Percentiles rank a stretch among this genome's conserved stretches.
Conservation (phyloP, 257 asterid species). For the Przewalskia tangutica region DNA sequence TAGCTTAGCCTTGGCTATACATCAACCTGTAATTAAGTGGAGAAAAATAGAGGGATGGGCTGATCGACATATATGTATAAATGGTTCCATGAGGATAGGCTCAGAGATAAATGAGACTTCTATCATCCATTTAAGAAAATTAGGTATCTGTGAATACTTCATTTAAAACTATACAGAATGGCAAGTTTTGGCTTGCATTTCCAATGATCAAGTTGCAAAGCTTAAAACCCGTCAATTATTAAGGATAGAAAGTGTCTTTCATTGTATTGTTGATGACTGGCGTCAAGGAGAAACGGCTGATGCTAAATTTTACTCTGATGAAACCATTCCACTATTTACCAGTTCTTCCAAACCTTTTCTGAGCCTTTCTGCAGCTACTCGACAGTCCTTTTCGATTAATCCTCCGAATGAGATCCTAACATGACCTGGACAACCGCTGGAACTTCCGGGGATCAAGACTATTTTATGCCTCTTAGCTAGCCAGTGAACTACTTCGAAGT, state of each 20-base stretch:
- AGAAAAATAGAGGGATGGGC: neutral
- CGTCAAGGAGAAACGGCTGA: neutral
- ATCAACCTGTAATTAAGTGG: neutral
- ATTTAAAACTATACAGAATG: slow-evolving; percentile 9
- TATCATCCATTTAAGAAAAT: neutral
- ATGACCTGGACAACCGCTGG: slow-evolving; percentile 70
- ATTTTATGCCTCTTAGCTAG: slow-evolving; percentile 60
- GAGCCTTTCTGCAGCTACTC: slow-evolving; percentile 60
- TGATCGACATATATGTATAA: neutral
- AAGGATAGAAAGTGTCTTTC: neutral
- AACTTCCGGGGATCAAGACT: slow-evolving; percentile 59
- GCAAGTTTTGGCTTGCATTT: neutral
- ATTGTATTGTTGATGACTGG: neutral
- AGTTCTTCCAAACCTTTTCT: slow-evolving; percentile 65
- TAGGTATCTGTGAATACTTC: neutral
- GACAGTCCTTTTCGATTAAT: slow-evolving; percentile 52
- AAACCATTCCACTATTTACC: slow-evolving; percentile 62
- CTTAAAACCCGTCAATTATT: slow-evolving; percentile 1
- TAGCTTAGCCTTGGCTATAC: neutral
- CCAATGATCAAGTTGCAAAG: slow-evolving; percentile 5
- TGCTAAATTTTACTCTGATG: neutral
- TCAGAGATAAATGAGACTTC: neutral
- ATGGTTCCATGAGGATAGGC: neutral
- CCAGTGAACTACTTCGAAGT: slow-evolving; percentile 78
- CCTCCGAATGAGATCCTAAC: slow-evolving; percentile 87